These are phyloP conservation scores for Lipomyces chichibuensis DNA, from an alignment of 805 yeast genomes.

Conservation along the genomic window DNA sequence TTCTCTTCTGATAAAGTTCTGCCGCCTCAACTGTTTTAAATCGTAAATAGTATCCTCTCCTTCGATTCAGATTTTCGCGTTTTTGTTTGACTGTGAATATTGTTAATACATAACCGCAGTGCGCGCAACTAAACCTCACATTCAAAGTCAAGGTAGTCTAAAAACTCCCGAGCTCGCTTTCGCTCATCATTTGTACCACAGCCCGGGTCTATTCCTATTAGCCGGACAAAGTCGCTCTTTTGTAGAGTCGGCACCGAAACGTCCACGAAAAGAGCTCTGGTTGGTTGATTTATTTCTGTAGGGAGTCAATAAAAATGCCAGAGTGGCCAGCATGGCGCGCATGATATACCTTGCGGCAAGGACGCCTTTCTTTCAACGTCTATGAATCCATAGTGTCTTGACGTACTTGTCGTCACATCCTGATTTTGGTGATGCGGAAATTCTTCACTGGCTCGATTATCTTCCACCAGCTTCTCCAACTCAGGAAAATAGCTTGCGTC, in stretches of 20 bases:
- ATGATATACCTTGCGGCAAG: neutral
- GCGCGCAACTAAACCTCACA: neutral
- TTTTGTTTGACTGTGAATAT: neutral
- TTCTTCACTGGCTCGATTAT: neutral
- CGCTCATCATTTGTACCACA: neutral
- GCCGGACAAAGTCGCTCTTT: neutral
- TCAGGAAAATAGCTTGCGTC: neutral
- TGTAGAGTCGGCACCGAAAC: neutral
- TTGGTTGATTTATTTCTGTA: neutral
- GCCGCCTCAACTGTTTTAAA: neutral
- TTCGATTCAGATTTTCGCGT: neutral
- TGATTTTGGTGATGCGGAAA: neutral
- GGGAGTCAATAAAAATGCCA: neutral
- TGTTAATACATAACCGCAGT: neutral
- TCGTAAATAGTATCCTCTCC: slow-evolving; percentile 1
- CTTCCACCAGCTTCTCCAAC: neutral
- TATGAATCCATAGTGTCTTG: neutral
- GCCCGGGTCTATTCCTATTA: neutral
- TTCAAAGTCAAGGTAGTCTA: neutral
- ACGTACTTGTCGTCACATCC: neutral
- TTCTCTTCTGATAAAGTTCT: neutral
- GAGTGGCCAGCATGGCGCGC: neutral
- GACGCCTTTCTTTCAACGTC: neutral
- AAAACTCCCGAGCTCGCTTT: neutral
- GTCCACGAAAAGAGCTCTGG: neutral